Percentiles rank a stretch among this genome's conserved stretches.
Evolutionary conservation across 1,284 basidiomycete species (phyloP).

Genomic region (Microbotryum scabiosae): DNA sequence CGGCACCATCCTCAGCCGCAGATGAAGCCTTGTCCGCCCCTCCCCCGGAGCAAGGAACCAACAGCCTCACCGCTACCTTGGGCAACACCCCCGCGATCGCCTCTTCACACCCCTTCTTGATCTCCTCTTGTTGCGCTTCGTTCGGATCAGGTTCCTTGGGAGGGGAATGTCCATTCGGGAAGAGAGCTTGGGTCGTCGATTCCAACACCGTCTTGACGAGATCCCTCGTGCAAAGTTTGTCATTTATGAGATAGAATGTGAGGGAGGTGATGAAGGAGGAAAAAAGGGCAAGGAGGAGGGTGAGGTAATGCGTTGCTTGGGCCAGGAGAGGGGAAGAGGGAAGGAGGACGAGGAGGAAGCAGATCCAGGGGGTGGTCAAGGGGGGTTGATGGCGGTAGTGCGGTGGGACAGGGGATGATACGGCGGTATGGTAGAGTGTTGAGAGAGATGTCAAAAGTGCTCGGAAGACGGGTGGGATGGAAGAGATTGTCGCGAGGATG

Average conservation of each 20-base stretch:
- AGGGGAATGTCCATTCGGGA: slow-evolving; percentile 70
- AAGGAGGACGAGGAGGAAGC: slow-evolving; percentile 17
- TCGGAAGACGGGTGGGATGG: slow-evolving; percentile 1
- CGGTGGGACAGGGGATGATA: neutral
- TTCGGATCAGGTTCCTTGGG: slow-evolving; percentile 58
- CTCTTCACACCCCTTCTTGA: slow-evolving; percentile 8
- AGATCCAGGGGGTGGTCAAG: slow-evolving; percentile 1
- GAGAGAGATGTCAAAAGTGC: neutral
- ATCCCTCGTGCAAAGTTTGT: slow-evolving; percentile 49
- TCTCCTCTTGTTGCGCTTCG: slow-evolving; percentile 52
- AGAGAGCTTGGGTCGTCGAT: slow-evolving; percentile 55
- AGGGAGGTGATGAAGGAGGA: slow-evolving; percentile 36
- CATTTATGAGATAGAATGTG: slow-evolving; percentile 55
- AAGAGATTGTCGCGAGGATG: slow-evolving; percentile 33
- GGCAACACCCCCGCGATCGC: slow-evolving; percentile 9
- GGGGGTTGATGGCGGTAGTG: neutral
- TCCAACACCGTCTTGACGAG: slow-evolving; percentile 48
- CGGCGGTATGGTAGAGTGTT: neutral
- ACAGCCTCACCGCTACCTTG: neutral
- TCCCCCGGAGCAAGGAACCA: neutral
- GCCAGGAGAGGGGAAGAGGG: slow-evolving; percentile 25
- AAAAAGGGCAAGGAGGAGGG: slow-evolving; percentile 10
- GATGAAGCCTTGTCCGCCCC: neutral
- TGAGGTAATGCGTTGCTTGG: slow-evolving; percentile 31
- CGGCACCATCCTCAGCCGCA: no score